Evolutionary conservation across 805 yeast species (phyloP).

Genomic region (Pachysolen tannophilus): DNA sequence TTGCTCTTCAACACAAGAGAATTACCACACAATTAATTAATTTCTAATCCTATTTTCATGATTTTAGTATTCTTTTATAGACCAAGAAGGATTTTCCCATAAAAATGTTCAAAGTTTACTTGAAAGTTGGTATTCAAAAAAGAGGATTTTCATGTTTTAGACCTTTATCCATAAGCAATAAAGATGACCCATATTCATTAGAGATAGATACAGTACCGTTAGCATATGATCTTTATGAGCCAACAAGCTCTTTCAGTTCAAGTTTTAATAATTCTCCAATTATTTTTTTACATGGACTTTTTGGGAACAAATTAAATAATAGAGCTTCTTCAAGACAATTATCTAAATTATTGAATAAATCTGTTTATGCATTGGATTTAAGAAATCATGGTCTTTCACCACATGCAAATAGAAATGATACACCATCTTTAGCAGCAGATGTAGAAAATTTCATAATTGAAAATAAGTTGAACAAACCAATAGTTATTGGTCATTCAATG

Average conservation of each 20-base stretch:
- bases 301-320: constrained; percentile 76
- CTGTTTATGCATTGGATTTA: constrained; percentile 63
- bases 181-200: neutral
- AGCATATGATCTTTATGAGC: constrained; percentile 8
- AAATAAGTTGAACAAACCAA: constrained; percentile 30
- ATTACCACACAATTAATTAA: no score
- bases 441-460: constrained; percentile 56
- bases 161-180: no score
- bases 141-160: no score
- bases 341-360: constrained; percentile 37
- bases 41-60: no score
- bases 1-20: no score
- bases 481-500: constrained; percentile 72
- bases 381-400: constrained; percentile 91
- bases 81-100: no score
- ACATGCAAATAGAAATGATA: constrained; percentile 59
- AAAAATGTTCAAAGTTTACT: no score
- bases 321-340: constrained; percentile 61
- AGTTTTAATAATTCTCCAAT: constrained; percentile 41
- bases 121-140: no score
- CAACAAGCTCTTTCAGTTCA: neutral
- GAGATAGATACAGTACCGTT: constrained; percentile 10
- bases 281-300: constrained; percentile 77
- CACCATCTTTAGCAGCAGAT: constrained; percentile 73
- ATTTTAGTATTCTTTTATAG: no score